These are phyloP conservation scores for Chaetomium tenue DNA, from an alignment of 495 filamentous ascomycete species.

Conservation along the genomic window DNA sequence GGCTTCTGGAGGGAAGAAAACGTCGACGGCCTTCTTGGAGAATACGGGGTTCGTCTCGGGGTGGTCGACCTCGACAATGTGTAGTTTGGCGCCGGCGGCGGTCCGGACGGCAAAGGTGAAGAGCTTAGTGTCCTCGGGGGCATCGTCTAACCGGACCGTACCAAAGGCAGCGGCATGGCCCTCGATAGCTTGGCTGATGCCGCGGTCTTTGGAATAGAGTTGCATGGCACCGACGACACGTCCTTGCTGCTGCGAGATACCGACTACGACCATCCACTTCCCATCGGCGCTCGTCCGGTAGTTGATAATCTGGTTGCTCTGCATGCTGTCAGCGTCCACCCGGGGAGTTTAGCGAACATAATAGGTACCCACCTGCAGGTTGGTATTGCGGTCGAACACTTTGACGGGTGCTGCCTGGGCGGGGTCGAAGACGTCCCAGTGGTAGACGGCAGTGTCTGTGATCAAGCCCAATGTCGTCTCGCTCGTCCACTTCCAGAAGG, in stretches of 20 bases:
- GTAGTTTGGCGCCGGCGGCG: constrained; percentile 85
- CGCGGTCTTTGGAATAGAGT: constrained; percentile 90
- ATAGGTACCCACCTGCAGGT: constrained; percentile 66
- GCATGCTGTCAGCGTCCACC: constrained; percentile 18
- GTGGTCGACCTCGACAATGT: constrained; percentile 97
- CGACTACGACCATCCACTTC: constrained; percentile 97
- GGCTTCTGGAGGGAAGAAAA: constrained; percentile 95
- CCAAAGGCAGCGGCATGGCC: constrained; percentile 96
- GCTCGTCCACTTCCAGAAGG: constrained; percentile 99
- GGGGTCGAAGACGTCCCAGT: constrained; percentile 92
- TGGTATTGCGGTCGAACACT: constrained; percentile 87
- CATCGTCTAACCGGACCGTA: constrained; percentile 81
- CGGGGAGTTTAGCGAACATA: background rate
- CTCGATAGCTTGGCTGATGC: constrained; percentile 96
- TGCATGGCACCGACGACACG: constrained; percentile 96
- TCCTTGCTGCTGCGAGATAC: constrained; percentile 88
- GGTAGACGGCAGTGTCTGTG: constrained; percentile 85
- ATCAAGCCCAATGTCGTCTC: constrained; percentile 82
- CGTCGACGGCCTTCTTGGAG: constrained; percentile 91
- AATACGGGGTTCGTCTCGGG: constrained; percentile 81
- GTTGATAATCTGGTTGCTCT: constrained; percentile 99
- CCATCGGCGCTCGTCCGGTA: constrained; percentile 94
- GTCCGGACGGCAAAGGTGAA: constrained; percentile 95
- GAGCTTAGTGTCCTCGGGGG: constrained; percentile 84
- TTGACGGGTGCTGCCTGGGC: constrained; percentile 76